phyloP scores from a whole-genome alignment of 805 yeast genomes.

The Wickerhamiella azyma region DNA sequence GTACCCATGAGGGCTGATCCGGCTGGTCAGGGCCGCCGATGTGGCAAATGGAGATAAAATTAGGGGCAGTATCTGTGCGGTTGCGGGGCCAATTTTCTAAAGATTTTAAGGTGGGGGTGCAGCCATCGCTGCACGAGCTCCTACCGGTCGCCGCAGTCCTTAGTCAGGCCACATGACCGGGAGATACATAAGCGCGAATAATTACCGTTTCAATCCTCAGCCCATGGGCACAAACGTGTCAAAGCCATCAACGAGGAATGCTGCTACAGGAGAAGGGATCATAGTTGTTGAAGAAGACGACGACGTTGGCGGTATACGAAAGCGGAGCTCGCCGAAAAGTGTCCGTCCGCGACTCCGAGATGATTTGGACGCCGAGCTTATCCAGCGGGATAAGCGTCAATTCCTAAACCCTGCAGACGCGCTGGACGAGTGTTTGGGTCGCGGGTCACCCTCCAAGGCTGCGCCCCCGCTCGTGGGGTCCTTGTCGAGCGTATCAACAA shows the following conservation, averaged over 20 bases:
- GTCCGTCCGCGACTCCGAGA: constrained; percentile 5
- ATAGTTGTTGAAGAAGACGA: constrained; percentile 21
- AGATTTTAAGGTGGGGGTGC: no score
- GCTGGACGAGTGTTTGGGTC: constrained; percentile 5
- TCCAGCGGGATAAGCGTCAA: not conserved
- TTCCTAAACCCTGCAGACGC: constrained; percentile 1
- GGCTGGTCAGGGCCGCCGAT: no score
- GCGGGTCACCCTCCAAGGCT: not conserved
- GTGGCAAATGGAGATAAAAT: no score
- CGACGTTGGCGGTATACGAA: constrained; percentile 21
- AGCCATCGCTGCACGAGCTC: not conserved
- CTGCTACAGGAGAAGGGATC: constrained; percentile 9
- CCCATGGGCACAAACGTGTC: constrained; percentile 13
- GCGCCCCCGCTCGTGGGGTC: constrained; percentile 4
- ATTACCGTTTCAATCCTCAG: not conserved
- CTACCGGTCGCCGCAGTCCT: not conserved
- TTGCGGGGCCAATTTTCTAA: no score
- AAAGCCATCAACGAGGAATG: constrained; percentile 14
- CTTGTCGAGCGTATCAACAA: not conserved
- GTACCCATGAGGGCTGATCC: no score
- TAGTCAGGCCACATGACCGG: constrained; percentile 7
- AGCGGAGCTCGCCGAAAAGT: constrained; percentile 2
- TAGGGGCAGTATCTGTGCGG: no score
- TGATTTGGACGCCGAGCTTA: constrained; percentile 1
- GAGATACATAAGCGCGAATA: constrained; percentile 1